Evolutionary conservation across 495 filamentous ascomycete species (phyloP).

Genomic region (Extremus antarcticus): DNA sequence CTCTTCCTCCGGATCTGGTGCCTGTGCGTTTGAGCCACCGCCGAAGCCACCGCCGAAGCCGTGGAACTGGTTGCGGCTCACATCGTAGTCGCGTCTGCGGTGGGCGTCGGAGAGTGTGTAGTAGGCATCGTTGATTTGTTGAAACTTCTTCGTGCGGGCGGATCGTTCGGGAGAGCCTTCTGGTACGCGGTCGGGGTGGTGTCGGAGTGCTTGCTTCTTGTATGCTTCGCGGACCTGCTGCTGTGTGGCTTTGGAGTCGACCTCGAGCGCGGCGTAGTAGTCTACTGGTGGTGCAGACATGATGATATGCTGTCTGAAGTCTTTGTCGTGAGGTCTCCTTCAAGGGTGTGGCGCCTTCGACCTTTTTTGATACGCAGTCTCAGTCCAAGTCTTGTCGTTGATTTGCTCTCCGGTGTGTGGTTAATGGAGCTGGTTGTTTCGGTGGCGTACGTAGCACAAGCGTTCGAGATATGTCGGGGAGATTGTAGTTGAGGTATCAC

Average conservation of each 20-base stretch:
- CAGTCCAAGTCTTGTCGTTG: too few relatives aligned
- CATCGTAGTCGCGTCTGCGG: constrained; percentile 83
- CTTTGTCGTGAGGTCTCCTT: too few relatives aligned
- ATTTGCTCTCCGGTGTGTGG: too few relatives aligned
- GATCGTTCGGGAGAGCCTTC: constrained; percentile 72
- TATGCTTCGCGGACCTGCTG: constrained; percentile 90
- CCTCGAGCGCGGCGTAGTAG: constrained; percentile 51
- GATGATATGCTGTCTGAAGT: too few relatives aligned
- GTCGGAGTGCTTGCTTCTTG: constrained; percentile 89
- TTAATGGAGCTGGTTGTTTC: too few relatives aligned
- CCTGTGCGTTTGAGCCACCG: constrained; percentile 34
- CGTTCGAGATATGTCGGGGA: too few relatives aligned
- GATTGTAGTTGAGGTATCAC: too few relatives aligned
- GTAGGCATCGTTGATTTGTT: constrained; percentile 95
- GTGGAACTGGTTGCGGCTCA: constrained; percentile 44
- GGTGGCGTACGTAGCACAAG: too few relatives aligned
- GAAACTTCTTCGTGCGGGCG: constrained; percentile 80
- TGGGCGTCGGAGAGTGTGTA: constrained; percentile 76
- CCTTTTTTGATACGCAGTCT: too few relatives aligned
- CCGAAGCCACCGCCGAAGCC: constrained; percentile 27
- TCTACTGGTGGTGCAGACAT: background rate
- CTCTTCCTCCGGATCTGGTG: constrained; percentile 49
- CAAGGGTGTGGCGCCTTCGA: too few relatives aligned
- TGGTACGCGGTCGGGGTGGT: constrained; percentile 86
- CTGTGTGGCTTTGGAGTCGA: constrained; percentile 61